phyloP scores from a whole-genome alignment of 1,284 basidiomycete genomes.

The Coniferiporia sulphurascens region DNA sequence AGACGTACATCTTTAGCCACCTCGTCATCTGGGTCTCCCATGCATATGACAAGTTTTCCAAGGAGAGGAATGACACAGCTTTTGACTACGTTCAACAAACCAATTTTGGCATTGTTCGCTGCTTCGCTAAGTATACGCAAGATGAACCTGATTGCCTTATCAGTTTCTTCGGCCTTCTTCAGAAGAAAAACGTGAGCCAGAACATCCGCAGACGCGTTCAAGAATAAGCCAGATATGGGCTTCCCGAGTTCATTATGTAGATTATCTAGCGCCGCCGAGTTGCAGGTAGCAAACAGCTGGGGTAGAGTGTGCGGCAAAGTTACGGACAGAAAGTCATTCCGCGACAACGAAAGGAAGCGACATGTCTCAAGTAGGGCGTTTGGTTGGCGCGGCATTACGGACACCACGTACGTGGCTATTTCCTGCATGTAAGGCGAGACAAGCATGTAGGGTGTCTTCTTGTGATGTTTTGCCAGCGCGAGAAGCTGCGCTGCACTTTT shows the following conservation, averaged over 20 bases:
- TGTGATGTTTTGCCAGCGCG: conserved; percentile 49
- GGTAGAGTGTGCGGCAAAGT: conserved; percentile 70
- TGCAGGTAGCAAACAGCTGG: conserved; percentile 58
- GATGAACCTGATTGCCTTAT: conserved; percentile 60
- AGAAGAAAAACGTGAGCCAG: conserved; percentile 71
- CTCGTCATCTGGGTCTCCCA: conserved; percentile 61
- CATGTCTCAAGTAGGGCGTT: conserved; percentile 57
- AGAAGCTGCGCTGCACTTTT: conserved; percentile 44
- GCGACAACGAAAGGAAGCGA: conserved; percentile 51
- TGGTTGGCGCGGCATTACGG: conserved; percentile 55
- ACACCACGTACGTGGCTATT: conserved; percentile 65
- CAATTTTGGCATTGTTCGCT: conserved; percentile 36
- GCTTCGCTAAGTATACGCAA: conserved; percentile 43
- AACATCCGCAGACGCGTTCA: conserved; percentile 60
- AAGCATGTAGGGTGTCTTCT: conserved; percentile 66
- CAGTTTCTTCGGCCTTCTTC: conserved; percentile 45
- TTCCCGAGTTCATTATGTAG: conserved; percentile 43
- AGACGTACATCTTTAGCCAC: conserved; percentile 40
- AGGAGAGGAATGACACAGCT: conserved; percentile 65
- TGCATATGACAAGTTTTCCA: conserved; percentile 66
- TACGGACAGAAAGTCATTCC: conserved; percentile 61
- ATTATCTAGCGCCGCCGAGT: conserved; percentile 39
- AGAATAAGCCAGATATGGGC: conserved; percentile 50
- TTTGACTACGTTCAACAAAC: conserved; percentile 51
- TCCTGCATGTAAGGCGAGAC: conserved; percentile 66